Conservation (phyloP, 768 basidiomycete species). For the Xerocomellus amylosporus region DNA sequence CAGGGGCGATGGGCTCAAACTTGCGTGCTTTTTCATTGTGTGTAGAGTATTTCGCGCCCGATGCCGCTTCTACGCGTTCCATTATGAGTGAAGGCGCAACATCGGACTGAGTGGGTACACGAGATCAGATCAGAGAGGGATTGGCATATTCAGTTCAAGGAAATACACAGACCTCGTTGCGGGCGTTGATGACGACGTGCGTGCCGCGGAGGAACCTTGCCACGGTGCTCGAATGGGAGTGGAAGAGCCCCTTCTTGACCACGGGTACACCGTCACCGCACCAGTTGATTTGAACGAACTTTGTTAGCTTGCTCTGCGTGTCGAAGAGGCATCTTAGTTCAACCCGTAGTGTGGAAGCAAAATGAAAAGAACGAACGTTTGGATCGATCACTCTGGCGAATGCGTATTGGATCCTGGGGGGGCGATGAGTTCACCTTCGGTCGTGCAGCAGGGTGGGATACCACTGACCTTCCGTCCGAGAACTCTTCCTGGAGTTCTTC, state of each 20-base stretch:
- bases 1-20: slow-evolving; percentile 77
- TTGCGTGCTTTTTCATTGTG: slow-evolving; percentile 76
- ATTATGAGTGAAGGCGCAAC: slow-evolving; percentile 78
- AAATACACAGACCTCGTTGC: slow-evolving; percentile 66
- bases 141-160: background rate
- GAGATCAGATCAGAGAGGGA: background rate
- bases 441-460: background rate
- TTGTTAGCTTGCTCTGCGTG: slow-evolving; percentile 70
- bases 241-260: slow-evolving; percentile 88
- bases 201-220: slow-evolving; percentile 76
- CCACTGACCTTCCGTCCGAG: slow-evolving; percentile 79
- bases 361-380: slow-evolving; percentile 52
- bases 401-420: slow-evolving; percentile 84
- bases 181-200: slow-evolving; percentile 82
- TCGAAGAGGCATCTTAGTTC: background rate
- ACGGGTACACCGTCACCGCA: slow-evolving; percentile 96
- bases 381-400: slow-evolving; percentile 83
- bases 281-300: slow-evolving; percentile 97
- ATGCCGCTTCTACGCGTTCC: slow-evolving; percentile 82
- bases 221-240: slow-evolving; percentile 80
- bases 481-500: slow-evolving; percentile 94
- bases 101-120: slow-evolving; percentile 53
- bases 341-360: background rate
- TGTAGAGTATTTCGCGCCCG: slow-evolving; percentile 85
- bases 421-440: slow-evolving; percentile 1